Evolutionary conservation across 1,139 yeast genomes (phyloP).

Genomic region (Debaryomyces sp.): DNA sequence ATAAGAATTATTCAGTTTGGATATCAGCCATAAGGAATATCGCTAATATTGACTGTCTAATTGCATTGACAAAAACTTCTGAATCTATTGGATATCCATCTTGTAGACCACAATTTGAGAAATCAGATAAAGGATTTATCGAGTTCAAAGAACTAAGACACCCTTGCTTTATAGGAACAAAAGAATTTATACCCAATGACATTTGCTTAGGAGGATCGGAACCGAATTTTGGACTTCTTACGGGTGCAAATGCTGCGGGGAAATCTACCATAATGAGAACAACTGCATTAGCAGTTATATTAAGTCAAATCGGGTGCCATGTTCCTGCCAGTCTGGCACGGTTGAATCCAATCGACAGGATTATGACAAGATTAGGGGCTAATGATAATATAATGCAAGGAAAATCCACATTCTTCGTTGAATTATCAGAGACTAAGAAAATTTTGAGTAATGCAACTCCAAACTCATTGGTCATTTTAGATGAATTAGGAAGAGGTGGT

Average conservation of each 20-base stretch:
- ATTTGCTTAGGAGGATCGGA: conserved; percentile 69
- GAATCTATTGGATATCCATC: conserved; percentile 79
- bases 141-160: conserved; percentile 82
- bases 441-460: conserved; percentile 85
- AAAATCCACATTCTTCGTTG: conserved; percentile 93
- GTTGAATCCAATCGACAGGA: conserved; percentile 83
- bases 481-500: conserved; percentile 85
- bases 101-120: conserved; percentile 79
- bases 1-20: conserved; percentile 59
- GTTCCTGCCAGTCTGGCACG: conserved; percentile 77
- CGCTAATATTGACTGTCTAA: conserved; percentile 76
- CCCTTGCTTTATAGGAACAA: conserved; percentile 76
- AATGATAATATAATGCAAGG: conserved; percentile 98
- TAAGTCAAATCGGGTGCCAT: conserved; percentile 93
- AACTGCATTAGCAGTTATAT: conserved; percentile 88
- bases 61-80: conserved; percentile 79
- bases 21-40: conserved; percentile 59
- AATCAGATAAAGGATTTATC: conserved; percentile 51
- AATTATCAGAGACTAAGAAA: conserved; percentile 88
- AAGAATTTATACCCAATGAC: conserved; percentile 90
- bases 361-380: conserved; percentile 97
- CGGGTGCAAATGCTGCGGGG: conserved; percentile 99
- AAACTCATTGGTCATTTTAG: conserved; percentile 66
- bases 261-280: conserved; percentile 92
- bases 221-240: conserved; percentile 76